Base-by-base conservation (phyloP, 2,329 filamentous ascomycete species). In the Sarocladiaceae sp. region DNA sequence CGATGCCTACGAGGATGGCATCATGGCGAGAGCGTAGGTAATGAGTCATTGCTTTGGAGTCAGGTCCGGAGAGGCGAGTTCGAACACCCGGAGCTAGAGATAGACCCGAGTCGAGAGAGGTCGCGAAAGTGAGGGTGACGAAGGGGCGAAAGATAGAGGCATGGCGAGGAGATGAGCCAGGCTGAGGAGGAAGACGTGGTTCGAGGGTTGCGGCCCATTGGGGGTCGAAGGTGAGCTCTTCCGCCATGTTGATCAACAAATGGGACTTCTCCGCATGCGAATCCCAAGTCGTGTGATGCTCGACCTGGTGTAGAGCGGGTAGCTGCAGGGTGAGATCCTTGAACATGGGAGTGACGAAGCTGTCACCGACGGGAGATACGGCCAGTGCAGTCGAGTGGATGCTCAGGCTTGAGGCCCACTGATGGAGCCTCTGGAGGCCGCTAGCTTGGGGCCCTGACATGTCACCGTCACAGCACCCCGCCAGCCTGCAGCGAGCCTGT, bases 11-110 rank as follows among this genome's bases (percentile, higher is more conserved):
- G 19, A 94, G 73, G 53, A 96, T 95, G 31, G 87, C 88, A 50
- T 86, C 80, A 65, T 97, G 89, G 13, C 75, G 77, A 11, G 83
- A 82, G 55, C 91, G 86, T 21, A 97, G 76, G 60, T 85, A 88
- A 64, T 97, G 91, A 0, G 91, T 96, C 88, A 97, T 94, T 44
- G 86, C 78, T 64, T 95, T 95, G 29, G 88, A 88, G 50, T 82
- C 73, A 0, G 84, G 78, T 3, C 90, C 90, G 1, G 91, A 97
- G 12, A 97, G 76, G 0, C 77, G 72, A 2, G 91, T 97, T 52
- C 85, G 85, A n/a, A 80, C 72, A 12, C 89, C 89, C 0, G 88
- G 88, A 0, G 82, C 74, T 21, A 91, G 73, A 2, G 89, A 79
- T 42, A 94, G 74, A 44, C 82, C 78, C 32, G 85, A 83, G 67